Percentiles rank a stretch among this genome's conserved stretches.
Conservation (phyloP, 768 basidiomycete genomes). For the Suillus tomentosus region DNA sequence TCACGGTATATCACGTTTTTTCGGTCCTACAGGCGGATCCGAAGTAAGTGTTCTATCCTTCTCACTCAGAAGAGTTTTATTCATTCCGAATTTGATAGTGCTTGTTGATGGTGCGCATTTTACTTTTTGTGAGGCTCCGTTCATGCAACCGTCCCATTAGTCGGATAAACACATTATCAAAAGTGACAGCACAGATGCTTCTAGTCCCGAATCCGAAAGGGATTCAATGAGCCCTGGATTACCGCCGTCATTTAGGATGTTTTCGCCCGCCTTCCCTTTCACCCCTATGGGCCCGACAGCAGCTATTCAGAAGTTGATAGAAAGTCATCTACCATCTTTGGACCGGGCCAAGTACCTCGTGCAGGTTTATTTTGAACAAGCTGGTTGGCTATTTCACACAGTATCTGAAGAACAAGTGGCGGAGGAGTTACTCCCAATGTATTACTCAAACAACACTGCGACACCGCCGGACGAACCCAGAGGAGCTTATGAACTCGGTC, state of each 20-base stretch:
- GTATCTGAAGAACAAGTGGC: conserved; percentile 48
- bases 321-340: conserved; percentile 54
- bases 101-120: conserved; percentile 33
- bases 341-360: conserved; percentile 48
- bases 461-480: conserved; percentile 39
- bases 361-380: conserved; percentile 48
- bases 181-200: conserved; percentile 20
- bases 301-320: conserved; percentile 51
- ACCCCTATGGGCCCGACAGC: conserved; percentile 54
- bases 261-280: conserved; percentile 66
- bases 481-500: conserved; percentile 49
- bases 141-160: conserved; percentile 21
- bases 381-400: conserved; percentile 54
- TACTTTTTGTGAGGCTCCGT: conserved; percentile 8
- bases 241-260: conserved; percentile 41
- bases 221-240: conserved; percentile 32
- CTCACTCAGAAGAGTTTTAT: conserved; percentile 7
- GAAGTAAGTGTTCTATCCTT: conserved; percentile 48
- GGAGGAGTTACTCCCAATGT: conserved; percentile 41
- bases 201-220: conserved; percentile 28
- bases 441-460: conserved; percentile 37
- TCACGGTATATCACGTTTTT: conserved; percentile 61
- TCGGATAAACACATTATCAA: conserved; percentile 23
- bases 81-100: conserved; percentile 25
- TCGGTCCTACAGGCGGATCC: conserved; percentile 67